A percentile compares a stretch with the other conserved stretches of the same genome.
phyloP scores from a whole-genome alignment of 768 basidiomycete genomes.

The Leccinum sublutescens region DNA sequence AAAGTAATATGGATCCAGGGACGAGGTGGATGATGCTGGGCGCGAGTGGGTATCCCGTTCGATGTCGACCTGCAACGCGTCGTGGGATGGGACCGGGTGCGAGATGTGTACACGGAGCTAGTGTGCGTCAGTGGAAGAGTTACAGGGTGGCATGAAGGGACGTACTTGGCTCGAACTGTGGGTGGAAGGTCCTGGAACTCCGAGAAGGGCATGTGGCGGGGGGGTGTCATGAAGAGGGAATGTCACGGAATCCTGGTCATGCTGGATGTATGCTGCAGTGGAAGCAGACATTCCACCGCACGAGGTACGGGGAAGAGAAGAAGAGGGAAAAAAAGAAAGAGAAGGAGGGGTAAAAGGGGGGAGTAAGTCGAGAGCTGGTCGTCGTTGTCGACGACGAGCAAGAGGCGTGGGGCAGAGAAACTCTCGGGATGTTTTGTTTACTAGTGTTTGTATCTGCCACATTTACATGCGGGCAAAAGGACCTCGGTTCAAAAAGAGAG shows the following conservation, averaged over 20 bases:
- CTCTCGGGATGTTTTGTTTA: conserved; percentile 23
- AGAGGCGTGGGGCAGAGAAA: conserved; percentile 28
- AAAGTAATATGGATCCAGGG: conserved; percentile 89
- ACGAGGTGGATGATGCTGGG: conserved; percentile 73
- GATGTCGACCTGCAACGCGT: conserved; percentile 38
- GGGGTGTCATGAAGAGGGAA: conserved; percentile 41
- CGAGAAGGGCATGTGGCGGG: conserved; percentile 32
- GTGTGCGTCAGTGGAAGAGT: conserved; percentile 3
- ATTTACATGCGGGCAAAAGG: too few relatives aligned
- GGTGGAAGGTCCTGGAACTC: conserved; percentile 31
- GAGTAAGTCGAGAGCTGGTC: conserved; percentile 23
- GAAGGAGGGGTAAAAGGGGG: conserved; percentile 16
- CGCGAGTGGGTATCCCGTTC: conserved; percentile 52
- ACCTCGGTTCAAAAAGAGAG: too few relatives aligned
- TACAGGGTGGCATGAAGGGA: background rate
- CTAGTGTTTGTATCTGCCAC: conserved; percentile 21
- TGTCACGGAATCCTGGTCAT: conserved; percentile 35
- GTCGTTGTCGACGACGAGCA: conserved; percentile 34
- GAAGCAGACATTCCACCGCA: conserved; percentile 41
- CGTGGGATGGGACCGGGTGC: conserved; percentile 35
- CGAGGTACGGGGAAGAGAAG: conserved; percentile 19
- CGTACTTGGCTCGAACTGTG: conserved; percentile 13
- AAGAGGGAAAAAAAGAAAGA: conserved; percentile 23
- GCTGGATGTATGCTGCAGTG: conserved; percentile 38
- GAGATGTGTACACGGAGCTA: conserved; percentile 52